Percentiles rank a stretch among this genome's conserved stretches.
phyloP scores from a whole-genome alignment of 2,329 filamentous ascomycete species.

The Raffaelea arxii region DNA sequence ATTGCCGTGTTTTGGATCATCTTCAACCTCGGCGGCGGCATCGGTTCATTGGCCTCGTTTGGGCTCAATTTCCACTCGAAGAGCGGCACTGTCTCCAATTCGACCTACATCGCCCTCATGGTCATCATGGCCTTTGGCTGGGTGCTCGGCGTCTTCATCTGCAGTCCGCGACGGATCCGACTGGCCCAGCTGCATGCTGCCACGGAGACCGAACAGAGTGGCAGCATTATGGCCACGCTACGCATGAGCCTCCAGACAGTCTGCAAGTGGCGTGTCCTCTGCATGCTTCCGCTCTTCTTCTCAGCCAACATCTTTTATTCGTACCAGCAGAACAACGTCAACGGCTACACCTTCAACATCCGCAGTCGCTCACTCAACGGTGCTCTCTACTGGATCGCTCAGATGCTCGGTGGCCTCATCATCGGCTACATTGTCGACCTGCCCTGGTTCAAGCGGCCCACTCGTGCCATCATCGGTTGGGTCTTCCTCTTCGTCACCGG shows the following conservation, averaged over 20 bases:
- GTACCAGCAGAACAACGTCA: constrained; percentile 47
- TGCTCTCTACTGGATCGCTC: constrained; percentile 45
- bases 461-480: constrained; percentile 36
- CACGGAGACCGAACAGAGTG: constrained; percentile 32
- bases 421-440: constrained; percentile 29
- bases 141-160: constrained; percentile 35
- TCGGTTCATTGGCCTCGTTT: constrained; percentile 33
- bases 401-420: constrained; percentile 43
- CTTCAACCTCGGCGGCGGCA: constrained; percentile 34
- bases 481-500: constrained; percentile 34
- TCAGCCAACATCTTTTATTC: constrained; percentile 57
- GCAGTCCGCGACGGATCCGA: constrained; percentile 32
- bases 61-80: constrained; percentile 31
- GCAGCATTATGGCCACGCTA: constrained; percentile 23
- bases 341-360: constrained; percentile 43
- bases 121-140: constrained; percentile 39
- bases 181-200: constrained; percentile 25
- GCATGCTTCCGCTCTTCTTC: constrained; percentile 70
- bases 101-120: constrained; percentile 40
- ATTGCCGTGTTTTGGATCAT: constrained; percentile 35
- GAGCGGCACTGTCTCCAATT: constrained; percentile 33
- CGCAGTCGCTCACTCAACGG: constrained; percentile 46
- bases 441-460: constrained; percentile 26
- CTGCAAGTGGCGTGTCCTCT: constrained; percentile 33
- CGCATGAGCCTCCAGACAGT: constrained; percentile 27